phyloP scores from a whole-genome alignment of 1,284 basidiomycete species.

The Cryptococcus sp. region DNA sequence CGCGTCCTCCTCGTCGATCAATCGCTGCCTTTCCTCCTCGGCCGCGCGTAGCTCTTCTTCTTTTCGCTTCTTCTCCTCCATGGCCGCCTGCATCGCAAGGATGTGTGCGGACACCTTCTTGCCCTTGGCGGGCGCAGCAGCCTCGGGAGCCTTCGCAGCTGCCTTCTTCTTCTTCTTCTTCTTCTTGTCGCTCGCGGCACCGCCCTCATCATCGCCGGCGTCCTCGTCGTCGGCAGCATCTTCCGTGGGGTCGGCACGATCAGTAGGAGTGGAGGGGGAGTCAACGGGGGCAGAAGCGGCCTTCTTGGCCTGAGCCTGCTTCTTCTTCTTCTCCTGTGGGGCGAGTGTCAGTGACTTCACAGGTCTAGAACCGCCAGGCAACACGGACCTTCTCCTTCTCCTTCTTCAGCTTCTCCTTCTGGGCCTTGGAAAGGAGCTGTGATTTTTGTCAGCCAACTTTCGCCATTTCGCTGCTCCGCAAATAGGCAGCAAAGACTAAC shows the following conservation, averaged over 20 bases:
- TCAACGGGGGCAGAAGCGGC: conserved; percentile 35
- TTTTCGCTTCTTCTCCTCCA: conserved; percentile 82
- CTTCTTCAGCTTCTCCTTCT: conserved; percentile 49
- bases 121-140: conserved; percentile 49
- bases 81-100: conserved; percentile 67
- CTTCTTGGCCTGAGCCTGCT: conserved; percentile 84
- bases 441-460: conserved; percentile 17
- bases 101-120: conserved; percentile 69
- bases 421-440: conserved; percentile 29
- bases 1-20: conserved; percentile 81
- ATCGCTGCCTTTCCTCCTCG: conserved; percentile 65
- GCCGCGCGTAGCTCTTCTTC: conserved; percentile 72
- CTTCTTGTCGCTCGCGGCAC: conserved; percentile 56
- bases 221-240: conserved; percentile 59
- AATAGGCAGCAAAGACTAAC: conserved; percentile 10
- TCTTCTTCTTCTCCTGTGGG: conserved; percentile 86
- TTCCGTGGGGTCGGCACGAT: conserved; percentile 45
- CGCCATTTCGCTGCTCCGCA: background rate
- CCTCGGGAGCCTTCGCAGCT: conserved; percentile 65
- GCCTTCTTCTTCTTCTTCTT: conserved; percentile 86
- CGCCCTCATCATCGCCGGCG: conserved; percentile 58
- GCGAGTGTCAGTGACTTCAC: conserved; percentile 3
- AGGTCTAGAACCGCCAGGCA: conserved; percentile 46
- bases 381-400: conserved; percentile 15
- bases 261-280: conserved; percentile 27